Conservation (phyloP, 768 basidiomycete genomes). For the Lactarius pseudohatsudake region DNA sequence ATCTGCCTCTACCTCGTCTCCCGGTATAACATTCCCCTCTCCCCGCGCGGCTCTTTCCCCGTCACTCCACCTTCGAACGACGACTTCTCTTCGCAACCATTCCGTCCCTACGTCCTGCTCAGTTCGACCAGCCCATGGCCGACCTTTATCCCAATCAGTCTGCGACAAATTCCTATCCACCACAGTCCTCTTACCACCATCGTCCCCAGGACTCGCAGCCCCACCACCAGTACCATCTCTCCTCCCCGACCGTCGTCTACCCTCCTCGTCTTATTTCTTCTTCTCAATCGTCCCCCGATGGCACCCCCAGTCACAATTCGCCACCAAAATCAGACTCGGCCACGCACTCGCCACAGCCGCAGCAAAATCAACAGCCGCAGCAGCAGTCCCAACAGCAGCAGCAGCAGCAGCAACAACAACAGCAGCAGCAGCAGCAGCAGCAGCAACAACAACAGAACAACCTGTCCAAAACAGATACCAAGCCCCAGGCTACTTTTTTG, state of each 20-base stretch:
- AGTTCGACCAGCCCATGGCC: constrained; percentile 38
- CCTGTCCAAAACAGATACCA: constrained; percentile 29
- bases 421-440: constrained; percentile 9
- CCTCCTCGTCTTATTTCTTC: constrained; percentile 26
- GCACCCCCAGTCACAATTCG: constrained; percentile 22
- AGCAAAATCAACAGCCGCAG: constrained; percentile 17
- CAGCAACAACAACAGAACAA: constrained; percentile 14
- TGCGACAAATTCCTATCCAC: constrained; percentile 23
- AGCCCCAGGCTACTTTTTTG: constrained; percentile 64
- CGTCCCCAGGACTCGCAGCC: constrained; percentile 25
- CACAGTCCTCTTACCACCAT: constrained; percentile 27
- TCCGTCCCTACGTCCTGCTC: constrained; percentile 43
- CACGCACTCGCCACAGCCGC: constrained; percentile 24
- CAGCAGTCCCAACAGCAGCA: constrained; percentile 3
- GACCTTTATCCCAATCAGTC: constrained; percentile 32
- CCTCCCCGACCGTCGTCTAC: constrained; percentile 26
- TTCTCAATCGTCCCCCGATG: constrained; percentile 29
- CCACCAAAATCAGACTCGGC: constrained; percentile 28
- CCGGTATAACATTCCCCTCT: constrained; percentile 30
- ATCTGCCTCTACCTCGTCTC: constrained; percentile 33
- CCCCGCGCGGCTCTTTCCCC: constrained; percentile 29
- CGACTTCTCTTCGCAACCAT: constrained; percentile 31
- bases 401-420: constrained; percentile 5
- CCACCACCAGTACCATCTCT: constrained; percentile 21
- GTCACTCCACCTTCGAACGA: constrained; percentile 26